Conservation (phyloP, 495 filamentous ascomycete species). For the Lasiosphaeria hispida region DNA sequence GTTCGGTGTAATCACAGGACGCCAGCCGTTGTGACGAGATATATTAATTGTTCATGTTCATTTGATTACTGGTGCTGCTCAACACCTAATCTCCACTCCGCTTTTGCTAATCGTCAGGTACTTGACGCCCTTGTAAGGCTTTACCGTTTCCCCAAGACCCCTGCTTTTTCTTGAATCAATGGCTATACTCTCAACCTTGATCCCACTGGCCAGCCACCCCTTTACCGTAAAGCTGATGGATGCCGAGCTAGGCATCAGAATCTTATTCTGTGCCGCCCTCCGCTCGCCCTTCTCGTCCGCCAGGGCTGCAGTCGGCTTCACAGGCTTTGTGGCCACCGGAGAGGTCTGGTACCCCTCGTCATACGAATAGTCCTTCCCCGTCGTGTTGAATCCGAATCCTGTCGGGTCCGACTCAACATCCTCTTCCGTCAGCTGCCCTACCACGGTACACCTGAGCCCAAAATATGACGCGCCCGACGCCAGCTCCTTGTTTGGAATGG, state of each 20-base stretch:
- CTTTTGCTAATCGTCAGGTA: constrained; percentile 86
- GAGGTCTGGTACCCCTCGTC: constrained; percentile 56
- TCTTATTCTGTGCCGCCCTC: constrained; percentile 67
- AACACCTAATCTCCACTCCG: constrained; percentile 80
- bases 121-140: constrained; percentile 97
- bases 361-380: constrained; percentile 57
- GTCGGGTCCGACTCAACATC: constrained; percentile 53
- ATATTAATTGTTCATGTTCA: too few relatives aligned
- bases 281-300: constrained; percentile 45
- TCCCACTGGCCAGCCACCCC: constrained; percentile 92
- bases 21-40: too few relatives aligned
- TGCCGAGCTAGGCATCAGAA: constrained; percentile 87
- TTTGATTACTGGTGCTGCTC: neutral
- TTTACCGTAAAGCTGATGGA: constrained; percentile 86
- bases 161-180: constrained; percentile 83
- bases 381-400: constrained; percentile 42
- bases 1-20: too few relatives aligned
- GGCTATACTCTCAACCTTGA: constrained; percentile 85
- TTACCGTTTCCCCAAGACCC: constrained; percentile 81
- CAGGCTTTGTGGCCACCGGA: constrained; percentile 35
- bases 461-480: constrained; percentile 66
- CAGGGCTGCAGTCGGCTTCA: constrained; percentile 39
- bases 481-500: constrained; percentile 65
- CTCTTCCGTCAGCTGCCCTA: constrained; percentile 62
- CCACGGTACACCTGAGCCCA: constrained; percentile 70